A percentile compares a stretch with the other conserved stretches of the same genome.
Conservation (phyloP, 1,284 basidiomycete genomes). For the Moniliella sp. region DNA sequence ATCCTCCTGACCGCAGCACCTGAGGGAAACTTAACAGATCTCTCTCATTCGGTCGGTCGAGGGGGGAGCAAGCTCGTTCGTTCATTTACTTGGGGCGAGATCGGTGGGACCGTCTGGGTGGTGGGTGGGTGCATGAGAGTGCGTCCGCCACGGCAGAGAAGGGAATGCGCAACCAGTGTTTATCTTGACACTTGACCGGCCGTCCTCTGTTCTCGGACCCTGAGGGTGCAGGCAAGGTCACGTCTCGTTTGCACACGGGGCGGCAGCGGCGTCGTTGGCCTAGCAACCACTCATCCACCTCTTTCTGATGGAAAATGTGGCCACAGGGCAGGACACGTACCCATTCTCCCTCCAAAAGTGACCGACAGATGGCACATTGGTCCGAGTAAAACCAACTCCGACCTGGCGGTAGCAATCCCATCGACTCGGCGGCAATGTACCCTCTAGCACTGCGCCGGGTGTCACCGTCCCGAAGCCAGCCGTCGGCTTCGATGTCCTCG, state of each 20-base stretch:
- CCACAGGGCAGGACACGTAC: conserved; percentile 28
- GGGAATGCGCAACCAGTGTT: no score
- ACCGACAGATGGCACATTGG: conserved; percentile 28
- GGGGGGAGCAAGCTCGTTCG: no score
- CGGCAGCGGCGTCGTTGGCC: conserved; percentile 25
- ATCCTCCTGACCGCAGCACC: no score
- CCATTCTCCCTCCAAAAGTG: conserved; percentile 26
- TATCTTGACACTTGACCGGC: no score
- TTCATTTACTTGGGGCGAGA: no score
- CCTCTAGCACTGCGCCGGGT: neutral
- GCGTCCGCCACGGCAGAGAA: no score
- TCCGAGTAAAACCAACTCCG: conserved; percentile 19
- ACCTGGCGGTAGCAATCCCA: conserved; percentile 11
- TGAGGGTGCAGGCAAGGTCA: conserved; percentile 17
- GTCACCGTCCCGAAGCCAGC: conserved; percentile 2
- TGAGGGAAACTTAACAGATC: no score
- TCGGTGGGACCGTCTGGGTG: no score
- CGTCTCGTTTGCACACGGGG: conserved; percentile 31
- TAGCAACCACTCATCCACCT: conserved; percentile 29
- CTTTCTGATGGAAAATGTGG: conserved; percentile 25
- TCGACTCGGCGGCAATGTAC: conserved; percentile 2
- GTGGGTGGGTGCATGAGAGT: no score
- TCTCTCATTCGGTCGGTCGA: no score
- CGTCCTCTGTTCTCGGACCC: no score
- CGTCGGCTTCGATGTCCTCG: neutral